These are phyloP conservation scores for Neoascochyta sp. DNA, from an alignment of 2,329 filamentous ascomycete species.

Conservation along the genomic window DNA sequence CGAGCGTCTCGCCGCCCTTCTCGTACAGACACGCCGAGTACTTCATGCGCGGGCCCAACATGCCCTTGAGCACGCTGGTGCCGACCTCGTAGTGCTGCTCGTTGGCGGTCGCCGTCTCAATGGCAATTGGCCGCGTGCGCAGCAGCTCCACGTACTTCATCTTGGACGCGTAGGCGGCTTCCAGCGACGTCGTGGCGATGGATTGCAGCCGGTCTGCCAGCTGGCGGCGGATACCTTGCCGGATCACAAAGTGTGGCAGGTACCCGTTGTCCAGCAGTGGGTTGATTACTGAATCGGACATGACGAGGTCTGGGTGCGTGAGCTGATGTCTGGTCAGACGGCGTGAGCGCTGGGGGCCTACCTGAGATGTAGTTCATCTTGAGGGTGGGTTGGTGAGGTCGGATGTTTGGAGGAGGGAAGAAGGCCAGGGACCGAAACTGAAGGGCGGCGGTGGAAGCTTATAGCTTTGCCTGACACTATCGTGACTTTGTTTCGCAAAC, in stretches of 20 bases:
- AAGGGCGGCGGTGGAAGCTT: neutral
- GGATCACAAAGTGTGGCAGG: constrained; percentile 60
- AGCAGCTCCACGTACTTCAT: constrained; percentile 61
- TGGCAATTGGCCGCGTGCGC: constrained; percentile 62
- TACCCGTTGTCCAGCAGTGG: constrained; percentile 61
- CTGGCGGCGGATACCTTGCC: constrained; percentile 63
- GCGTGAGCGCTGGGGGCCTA: too few relatives aligned
- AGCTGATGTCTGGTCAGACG: too few relatives aligned
- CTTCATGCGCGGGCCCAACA: constrained; percentile 67
- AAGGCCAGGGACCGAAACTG: neutral
- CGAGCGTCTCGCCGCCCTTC: constrained; percentile 53
- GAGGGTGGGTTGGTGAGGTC: neutral
- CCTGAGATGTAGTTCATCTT: constrained; percentile 35
- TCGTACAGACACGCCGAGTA: constrained; percentile 67
- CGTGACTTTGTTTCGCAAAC: constrained; percentile 8
- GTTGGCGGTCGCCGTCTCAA: constrained; percentile 63
- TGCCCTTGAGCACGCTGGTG: constrained; percentile 59
- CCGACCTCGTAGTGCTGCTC: constrained; percentile 71
- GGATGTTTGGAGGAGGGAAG: neutral
- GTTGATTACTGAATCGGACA: constrained; percentile 25
- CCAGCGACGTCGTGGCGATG: constrained; percentile 54
- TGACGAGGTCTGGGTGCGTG: constrained; percentile 22
- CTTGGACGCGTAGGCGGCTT: constrained; percentile 55
- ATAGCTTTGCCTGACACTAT: constrained; percentile 3
- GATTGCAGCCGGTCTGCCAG: constrained; percentile 57